phyloP scores from a whole-genome alignment of 2,329 filamentous ascomycete species.

The Trichoderma simmonsii region DNA sequence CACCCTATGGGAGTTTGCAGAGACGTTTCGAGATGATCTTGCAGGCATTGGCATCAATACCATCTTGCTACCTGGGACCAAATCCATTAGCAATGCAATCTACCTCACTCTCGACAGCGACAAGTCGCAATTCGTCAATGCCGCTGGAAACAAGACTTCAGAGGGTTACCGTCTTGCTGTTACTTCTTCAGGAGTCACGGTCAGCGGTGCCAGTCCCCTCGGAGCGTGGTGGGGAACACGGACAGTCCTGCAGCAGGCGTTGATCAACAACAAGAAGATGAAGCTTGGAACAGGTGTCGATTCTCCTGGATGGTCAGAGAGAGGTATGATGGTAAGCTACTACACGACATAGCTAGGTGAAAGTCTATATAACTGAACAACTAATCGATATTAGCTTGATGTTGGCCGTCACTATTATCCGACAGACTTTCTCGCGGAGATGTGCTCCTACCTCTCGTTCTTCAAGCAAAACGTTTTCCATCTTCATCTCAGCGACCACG shows the following conservation, averaged over 20 bases:
- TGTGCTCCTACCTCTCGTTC: slow-evolving; percentile 45
- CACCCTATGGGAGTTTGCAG: slow-evolving; percentile 16
- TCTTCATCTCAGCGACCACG: slow-evolving; percentile 49
- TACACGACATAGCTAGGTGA: neutral
- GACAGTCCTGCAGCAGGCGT: slow-evolving; percentile 50
- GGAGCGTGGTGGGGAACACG: slow-evolving; percentile 59
- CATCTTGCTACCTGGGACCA: neutral
- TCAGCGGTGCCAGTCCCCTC: slow-evolving; percentile 52
- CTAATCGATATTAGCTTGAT: slow-evolving; percentile 19
- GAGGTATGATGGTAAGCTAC: slow-evolving; percentile 19
- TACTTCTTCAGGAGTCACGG: slow-evolving; percentile 39
- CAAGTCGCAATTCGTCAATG: slow-evolving; percentile 40
- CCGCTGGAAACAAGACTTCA: slow-evolving; percentile 43
- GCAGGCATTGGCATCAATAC: slow-evolving; percentile 17
- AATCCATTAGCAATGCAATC: slow-evolving; percentile 28
- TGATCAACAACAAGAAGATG: slow-evolving; percentile 32
- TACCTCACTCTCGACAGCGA: slow-evolving; percentile 46
- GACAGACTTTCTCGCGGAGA: slow-evolving; percentile 37
- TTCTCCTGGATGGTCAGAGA: slow-evolving; percentile 18
- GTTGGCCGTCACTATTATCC: slow-evolving; percentile 28
- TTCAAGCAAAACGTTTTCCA: slow-evolving; percentile 50
- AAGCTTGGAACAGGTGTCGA: slow-evolving; percentile 12
- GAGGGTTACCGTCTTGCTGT: slow-evolving; percentile 50
- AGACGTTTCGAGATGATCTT: slow-evolving; percentile 15
- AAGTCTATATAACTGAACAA: neutral